Evolutionary conservation across 352 stramenopile genomes (phyloP).

Genomic region (Globisporangium solare): DNA sequence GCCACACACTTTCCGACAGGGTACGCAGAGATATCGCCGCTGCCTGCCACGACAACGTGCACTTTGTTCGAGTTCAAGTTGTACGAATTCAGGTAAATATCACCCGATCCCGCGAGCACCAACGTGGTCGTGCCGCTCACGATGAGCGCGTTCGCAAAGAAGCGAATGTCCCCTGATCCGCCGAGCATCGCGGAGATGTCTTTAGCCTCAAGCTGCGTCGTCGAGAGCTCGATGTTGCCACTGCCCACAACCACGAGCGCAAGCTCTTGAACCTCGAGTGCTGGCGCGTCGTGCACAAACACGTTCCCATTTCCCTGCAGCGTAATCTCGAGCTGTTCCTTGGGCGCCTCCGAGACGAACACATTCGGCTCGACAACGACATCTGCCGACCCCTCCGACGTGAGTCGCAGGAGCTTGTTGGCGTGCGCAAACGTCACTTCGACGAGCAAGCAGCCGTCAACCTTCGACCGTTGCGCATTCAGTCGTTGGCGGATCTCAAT

Average conservation of each 20-base stretch:
- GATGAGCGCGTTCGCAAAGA: constrained; percentile 5
- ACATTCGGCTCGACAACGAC: constrained; percentile 8
- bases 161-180: constrained; percentile 3
- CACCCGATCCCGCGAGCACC: neutral
- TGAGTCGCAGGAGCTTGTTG: constrained; percentile 3
- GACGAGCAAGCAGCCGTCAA: constrained; percentile 8
- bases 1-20: neutral
- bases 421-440: constrained; percentile 4
- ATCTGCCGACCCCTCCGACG: neutral
- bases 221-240: constrained; percentile 5
- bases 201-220: constrained; percentile 3
- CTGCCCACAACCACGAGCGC: constrained; percentile 6
- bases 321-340: neutral
- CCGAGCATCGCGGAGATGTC: neutral
- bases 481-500: constrained; percentile 8
- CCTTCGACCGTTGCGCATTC: neutral
- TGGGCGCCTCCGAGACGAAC: constrained; percentile 1
- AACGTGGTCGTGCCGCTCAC: neutral
- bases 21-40: constrained; percentile 10
- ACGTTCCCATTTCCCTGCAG: constrained; percentile 8
- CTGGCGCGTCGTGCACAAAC: constrained; percentile 3
- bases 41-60: neutral
- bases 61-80: constrained; percentile 4
- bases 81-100: constrained; percentile 8
- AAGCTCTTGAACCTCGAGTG: constrained; percentile 3